Base-by-base conservation (phyloP, 139 green algal genomes). In the Mesotaenium endlicherianum region DNA sequence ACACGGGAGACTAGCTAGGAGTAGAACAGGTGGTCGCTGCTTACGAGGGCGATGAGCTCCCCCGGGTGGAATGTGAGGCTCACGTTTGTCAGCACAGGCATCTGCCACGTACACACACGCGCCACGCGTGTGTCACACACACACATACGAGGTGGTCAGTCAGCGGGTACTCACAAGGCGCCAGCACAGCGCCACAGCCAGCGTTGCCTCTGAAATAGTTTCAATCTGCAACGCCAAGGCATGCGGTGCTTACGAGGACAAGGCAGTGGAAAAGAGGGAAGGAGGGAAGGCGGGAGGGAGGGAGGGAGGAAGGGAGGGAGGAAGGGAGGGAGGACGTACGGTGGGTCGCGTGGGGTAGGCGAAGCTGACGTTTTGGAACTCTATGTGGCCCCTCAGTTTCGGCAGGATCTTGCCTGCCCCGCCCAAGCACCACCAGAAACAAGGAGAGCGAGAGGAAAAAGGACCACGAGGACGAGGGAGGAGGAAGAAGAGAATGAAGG, bases 351-450 rank as follows among this genome's bases (percentile, higher is more conserved):
- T 40, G 11, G 95, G 95, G 90, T 98, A 98, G 41, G 60, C 3
- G 86, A 98, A 98, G 2, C 53, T 34, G 36, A 98, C 91, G 43
- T 91, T 81, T 14, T 77, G 50, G 82, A 97, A 89, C 84, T 93
- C 90, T 44, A 98, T 69, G 57, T 84, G 59, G 45, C 93, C 93
- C n/a, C n/a, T n/a, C n/a, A n/a, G n/a, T n/a, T n/a, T n/a, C n/a
- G n/a, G n/a, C n/a, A n/a, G n/a, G n/a, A n/a, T n/a, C n/a, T n/a
- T n/a, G n/a, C n/a, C n/a, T n/a, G n/a, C n/a, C n/a, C n/a, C n/a
- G n/a, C n/a, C n/a, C n/a, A n/a, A n/a, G n/a, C n/a, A n/a, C n/a
- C n/a, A n/a, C n/a, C n/a, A n/a, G n/a, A n/a, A n/a, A n/a, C n/a
- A n/a, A n/a, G n/a, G n/a, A n/a, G n/a, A n/a, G n/a, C n/a, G n/a